These are phyloP conservation scores for Echites panduratus DNA, from an alignment of 257 asterid species.

Conservation along the genomic window DNA sequence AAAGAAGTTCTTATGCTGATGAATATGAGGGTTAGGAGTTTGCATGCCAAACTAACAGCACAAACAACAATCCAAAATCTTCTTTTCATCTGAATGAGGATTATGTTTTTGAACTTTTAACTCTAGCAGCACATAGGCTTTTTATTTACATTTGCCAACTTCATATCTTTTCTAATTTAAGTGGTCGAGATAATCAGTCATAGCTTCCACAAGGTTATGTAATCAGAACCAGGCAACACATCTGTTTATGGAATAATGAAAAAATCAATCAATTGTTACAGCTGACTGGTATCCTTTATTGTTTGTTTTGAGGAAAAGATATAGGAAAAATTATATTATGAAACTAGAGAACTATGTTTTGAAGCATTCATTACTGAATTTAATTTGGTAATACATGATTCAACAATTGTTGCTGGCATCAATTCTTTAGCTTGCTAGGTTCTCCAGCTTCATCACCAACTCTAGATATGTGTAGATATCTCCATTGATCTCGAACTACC, in stretches of 20 bases:
- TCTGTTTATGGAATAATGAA: not conserved
- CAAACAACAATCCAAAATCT: not conserved
- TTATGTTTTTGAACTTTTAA: not conserved
- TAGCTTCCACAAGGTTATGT: not conserved
- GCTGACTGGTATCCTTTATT: not conserved
- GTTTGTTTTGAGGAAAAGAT: not conserved
- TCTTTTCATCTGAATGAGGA: not conserved
- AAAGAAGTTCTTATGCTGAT: not conserved
- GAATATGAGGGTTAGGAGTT: too few relatives aligned
- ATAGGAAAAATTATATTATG: not conserved
- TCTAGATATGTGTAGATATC: not conserved
- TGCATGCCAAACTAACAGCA: not conserved
- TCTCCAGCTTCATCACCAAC: not conserved
- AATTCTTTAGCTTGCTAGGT: not conserved
- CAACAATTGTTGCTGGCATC: not conserved
- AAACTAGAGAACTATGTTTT: not conserved
- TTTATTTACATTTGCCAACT: too few relatives aligned
- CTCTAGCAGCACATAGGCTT: not conserved
- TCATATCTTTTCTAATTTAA: too few relatives aligned
- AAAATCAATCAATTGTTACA: not conserved
- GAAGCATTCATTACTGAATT: not conserved
- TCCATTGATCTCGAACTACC: not conserved
- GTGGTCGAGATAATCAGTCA: too few relatives aligned
- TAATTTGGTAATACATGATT: not conserved
- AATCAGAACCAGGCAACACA: not conserved